Conservation (phyloP, 306 rosid genomes). For the Pterocarpus macrocarpus region DNA sequence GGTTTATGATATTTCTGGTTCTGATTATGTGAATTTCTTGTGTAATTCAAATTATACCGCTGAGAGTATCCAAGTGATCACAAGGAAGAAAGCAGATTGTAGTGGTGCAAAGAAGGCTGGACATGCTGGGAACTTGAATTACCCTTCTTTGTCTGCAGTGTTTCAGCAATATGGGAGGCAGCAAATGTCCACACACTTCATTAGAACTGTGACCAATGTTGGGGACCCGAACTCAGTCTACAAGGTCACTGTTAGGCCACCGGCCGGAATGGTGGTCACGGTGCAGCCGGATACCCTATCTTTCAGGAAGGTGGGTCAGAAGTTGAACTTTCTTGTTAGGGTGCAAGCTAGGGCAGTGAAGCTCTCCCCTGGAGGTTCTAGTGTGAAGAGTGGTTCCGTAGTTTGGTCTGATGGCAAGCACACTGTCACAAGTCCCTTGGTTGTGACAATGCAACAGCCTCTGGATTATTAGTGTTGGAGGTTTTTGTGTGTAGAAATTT, state of each 20-base stretch:
- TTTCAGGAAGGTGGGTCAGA: conserved; percentile 82
- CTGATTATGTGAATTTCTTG: conserved; percentile 83
- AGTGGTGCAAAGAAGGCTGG: conserved; percentile 78
- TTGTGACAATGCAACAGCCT: conserved; percentile 94
- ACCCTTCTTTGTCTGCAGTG: conserved; percentile 80
- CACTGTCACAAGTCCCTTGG: conserved; percentile 79
- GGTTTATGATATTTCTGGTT: conserved; percentile 63
- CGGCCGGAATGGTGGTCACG: conserved; percentile 62
- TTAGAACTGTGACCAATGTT: conserved; percentile 84
- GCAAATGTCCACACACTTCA: conserved; percentile 84
- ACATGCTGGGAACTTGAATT: conserved; percentile 82
- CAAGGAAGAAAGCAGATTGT: conserved; percentile 83
- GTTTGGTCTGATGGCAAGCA: conserved; percentile 90
- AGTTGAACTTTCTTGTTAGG: conserved; percentile 82
- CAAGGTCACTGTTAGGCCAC: conserved; percentile 65
- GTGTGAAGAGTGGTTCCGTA: conserved; percentile 69
- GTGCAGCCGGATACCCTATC: conserved; percentile 76
- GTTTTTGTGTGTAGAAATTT: conserved; percentile 44
- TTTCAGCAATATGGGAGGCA: conserved; percentile 84
- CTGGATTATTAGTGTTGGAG: conserved; percentile 58
- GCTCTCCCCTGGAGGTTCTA: conserved; percentile 80
- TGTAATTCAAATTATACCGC: conserved; percentile 85
- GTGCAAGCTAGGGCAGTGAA: conserved; percentile 70
- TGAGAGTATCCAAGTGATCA: conserved; percentile 67
- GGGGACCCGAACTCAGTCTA: conserved; percentile 80